Evolutionary conservation across 768 basidiomycete genomes (phyloP), one percentile per base, ranked within the genome.

Genomic region (Mycena crocata): DNA sequence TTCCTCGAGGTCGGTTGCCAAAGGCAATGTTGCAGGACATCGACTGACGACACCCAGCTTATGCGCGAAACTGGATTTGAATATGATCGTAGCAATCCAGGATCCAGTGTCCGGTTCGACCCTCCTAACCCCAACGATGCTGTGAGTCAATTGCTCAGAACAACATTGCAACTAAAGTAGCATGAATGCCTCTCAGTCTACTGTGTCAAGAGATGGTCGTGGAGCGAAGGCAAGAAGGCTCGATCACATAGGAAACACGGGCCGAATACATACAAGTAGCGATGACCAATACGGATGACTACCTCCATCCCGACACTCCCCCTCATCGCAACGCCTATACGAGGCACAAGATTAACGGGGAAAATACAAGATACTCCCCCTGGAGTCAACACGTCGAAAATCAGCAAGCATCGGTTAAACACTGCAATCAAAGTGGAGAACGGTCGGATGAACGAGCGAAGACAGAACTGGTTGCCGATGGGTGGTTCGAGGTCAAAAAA

Each of bases 21-120:
- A 17, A 7, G 14, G 12, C 17, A 40, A 51, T 32, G 7, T 30
- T 12, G n/a, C n/a, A n/a, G 24, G 24, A 30, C 31, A 30, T 52
- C 48, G n/a, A 35, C 34, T 45, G 14, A 28, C 26, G 42, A 3
- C 28, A 39, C 40, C 24, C 70, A 93, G 93, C 78, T 92, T 34
- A 92, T 94, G 92, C 79, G 82, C 40, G 90, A 90, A 48, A 88
- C 94, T 86, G 93, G 93, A 31, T 94, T 94, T 75, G 78, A 78
- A 5, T 89, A 89, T 68, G 88, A 89, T 72, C 90, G 89, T 5
- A 88, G 87, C 64, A 92, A 91, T 2, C 91, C 92, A n/a, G 93
- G 93, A 3, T 93, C 92, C 13, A 91, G 91, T 74, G 93, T 94
- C 34, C 86, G 92, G 42, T 94, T 94, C 72, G 89, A 92, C 75